These are phyloP conservation scores for Chimonanthus salicifolius DNA, from an alignment of 164 flowering plant species.

Conservation along the genomic window DNA sequence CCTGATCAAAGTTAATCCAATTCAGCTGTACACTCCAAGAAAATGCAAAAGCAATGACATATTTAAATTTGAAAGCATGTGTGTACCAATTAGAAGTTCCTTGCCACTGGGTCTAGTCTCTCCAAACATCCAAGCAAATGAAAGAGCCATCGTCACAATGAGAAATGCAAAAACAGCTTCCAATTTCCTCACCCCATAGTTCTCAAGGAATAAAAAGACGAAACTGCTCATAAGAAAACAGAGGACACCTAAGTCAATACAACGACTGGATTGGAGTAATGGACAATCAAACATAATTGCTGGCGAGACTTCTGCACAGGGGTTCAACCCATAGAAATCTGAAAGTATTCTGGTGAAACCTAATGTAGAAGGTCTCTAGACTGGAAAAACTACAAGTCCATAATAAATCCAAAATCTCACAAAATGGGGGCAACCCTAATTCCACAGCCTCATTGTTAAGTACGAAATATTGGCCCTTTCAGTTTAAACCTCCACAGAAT, in stretches of 20 bases:
- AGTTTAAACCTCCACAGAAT: no score
- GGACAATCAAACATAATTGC: no score
- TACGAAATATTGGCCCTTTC: no score
- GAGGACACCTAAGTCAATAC: background rate
- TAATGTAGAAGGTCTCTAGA: no score
- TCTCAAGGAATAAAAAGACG: slow-evolving; percentile 79
- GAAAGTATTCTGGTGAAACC: background rate
- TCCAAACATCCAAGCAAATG: slow-evolving; percentile 95
- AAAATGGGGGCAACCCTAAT: no score
- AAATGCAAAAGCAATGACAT: background rate
- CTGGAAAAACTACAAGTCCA: no score
- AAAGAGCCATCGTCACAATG: slow-evolving; percentile 77
- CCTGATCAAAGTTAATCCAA: slow-evolving; percentile 30
- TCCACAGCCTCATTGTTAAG: no score
- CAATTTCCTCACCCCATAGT: slow-evolving; percentile 92
- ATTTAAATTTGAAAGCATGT: background rate
- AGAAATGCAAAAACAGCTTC: slow-evolving; percentile 85
- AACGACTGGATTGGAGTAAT: no score
- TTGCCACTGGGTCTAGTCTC: slow-evolving; percentile 72
- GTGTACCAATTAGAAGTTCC: slow-evolving; percentile 63
- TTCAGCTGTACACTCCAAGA: background rate
- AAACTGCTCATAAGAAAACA: slow-evolving; percentile 41
- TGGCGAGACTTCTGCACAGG: background rate
- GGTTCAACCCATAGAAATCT: background rate
- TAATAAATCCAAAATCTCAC: no score